A percentile compares a stretch with the other conserved stretches of the same genome.
phyloP scores from a whole-genome alignment of 2,329 filamentous ascomycete genomes.

The Pyricularia sp. region DNA sequence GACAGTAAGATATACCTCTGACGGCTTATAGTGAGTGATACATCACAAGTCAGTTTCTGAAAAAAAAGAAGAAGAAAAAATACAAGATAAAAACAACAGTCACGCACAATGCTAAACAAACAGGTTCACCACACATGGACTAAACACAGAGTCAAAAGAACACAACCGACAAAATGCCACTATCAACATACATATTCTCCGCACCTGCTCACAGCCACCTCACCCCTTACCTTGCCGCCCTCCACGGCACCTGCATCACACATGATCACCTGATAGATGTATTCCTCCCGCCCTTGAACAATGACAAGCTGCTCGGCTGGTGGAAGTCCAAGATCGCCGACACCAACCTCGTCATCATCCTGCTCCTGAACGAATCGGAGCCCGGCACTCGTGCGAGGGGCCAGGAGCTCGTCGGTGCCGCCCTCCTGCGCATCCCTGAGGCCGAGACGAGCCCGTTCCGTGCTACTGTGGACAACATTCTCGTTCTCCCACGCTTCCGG shows the following conservation, averaged over 20 bases:
- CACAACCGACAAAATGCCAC: background rate
- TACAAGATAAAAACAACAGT: background rate
- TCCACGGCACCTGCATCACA: constrained; percentile 47
- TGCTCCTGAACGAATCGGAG: constrained; percentile 30
- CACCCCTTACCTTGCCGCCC: constrained; percentile 40
- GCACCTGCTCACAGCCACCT: constrained; percentile 34
- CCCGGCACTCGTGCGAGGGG: constrained; percentile 23
- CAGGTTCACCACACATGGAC: background rate
- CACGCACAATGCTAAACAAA: background rate
- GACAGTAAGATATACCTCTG: background rate
- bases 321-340: constrained; percentile 42
- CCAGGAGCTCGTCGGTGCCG: constrained; percentile 38
- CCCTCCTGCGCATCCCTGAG: constrained; percentile 37
- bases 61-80: background rate
- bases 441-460: constrained; percentile 44
- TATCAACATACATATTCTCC: constrained; percentile 25
- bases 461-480: constrained; percentile 42
- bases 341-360: constrained; percentile 36
- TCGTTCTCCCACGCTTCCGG: constrained; percentile 39
- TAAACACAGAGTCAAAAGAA: background rate
- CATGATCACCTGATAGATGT: constrained; percentile 42
- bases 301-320: constrained; percentile 41
- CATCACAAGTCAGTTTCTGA: background rate
- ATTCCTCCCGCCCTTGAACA: constrained; percentile 45
- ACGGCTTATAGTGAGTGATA: background rate